Conservation (phyloP, 2,329 filamentous ascomycete genomes). For the Aspergillus calidoustus region DNA sequence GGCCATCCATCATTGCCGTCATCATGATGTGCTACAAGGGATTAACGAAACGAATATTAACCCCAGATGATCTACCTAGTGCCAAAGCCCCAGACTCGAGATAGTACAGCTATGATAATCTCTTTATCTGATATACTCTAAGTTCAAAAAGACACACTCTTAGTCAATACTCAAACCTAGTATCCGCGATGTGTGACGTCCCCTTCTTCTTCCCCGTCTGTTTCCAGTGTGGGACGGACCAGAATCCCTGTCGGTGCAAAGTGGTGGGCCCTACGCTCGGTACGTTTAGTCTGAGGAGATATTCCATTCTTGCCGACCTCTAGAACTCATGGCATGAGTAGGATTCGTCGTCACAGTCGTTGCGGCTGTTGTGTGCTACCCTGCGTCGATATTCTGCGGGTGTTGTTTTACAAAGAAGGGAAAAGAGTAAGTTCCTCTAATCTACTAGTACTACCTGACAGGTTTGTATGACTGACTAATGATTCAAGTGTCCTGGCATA, state of each 20-base stretch:
- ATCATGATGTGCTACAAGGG: neutral
- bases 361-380: constrained; percentile 61
- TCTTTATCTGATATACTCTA: neutral
- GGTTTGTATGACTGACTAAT: neutral
- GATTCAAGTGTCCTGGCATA: constrained; percentile 54
- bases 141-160: neutral
- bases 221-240: constrained; percentile 61
- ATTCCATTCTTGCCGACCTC: neutral
- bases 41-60: neutral
- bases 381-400: constrained; percentile 60
- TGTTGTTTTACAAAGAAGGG: constrained; percentile 60
- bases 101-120: neutral
- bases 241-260: constrained; percentile 63
- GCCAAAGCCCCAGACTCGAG: neutral
- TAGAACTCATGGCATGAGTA: constrained; percentile 20
- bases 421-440: constrained; percentile 51
- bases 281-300: constrained; percentile 21
- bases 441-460: neutral
- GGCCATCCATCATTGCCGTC: neutral
- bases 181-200: constrained; percentile 37
- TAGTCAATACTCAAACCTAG: neutral
- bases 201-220: constrained; percentile 56
- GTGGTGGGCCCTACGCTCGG: constrained; percentile 60
- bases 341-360: constrained; percentile 53
- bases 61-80: neutral